A percentile compares a stretch with the other conserved stretches of the same genome.
Conservation (phyloP, 2,329 filamentous ascomycete species). For the Aspergillus sp. region DNA sequence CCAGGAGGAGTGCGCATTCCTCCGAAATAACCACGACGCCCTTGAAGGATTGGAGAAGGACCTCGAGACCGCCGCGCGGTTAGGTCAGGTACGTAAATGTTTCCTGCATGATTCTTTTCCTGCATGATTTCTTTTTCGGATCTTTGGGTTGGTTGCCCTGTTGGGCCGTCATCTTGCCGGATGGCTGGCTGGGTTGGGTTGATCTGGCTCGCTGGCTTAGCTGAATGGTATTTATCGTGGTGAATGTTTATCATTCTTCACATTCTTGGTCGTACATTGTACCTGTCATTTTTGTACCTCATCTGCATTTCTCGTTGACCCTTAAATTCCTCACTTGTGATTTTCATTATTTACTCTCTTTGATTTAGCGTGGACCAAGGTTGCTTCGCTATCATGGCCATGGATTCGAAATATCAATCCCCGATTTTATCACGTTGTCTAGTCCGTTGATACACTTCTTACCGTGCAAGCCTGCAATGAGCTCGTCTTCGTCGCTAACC, state of each 20-base stretch:
- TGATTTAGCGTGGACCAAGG: neutral
- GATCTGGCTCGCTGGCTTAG: neutral
- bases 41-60: slow-evolving; percentile 83
- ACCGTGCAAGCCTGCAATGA: slow-evolving; percentile 17
- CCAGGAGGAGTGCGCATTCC: slow-evolving; percentile 71
- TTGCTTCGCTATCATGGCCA: slow-evolving; percentile 22
- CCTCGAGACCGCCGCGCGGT: slow-evolving; percentile 78
- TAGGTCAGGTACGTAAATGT: slow-evolving; percentile 78
- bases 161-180: slow-evolving; percentile 1
- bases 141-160: neutral
- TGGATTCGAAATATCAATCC: slow-evolving; percentile 16
- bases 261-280: slow-evolving; percentile 9
- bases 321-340: slow-evolving; percentile 13
- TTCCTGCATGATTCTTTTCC: slow-evolving; percentile 4
- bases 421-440: slow-evolving; percentile 31
- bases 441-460: slow-evolving; percentile 28
- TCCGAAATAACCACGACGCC: slow-evolving; percentile 75
- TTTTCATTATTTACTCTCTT: neutral
- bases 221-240: neutral
- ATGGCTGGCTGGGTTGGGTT: neutral
- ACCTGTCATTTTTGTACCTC: neutral
- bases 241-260: slow-evolving; percentile 7
- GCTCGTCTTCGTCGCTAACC: slow-evolving; percentile 60
- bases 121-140: slow-evolving; percentile 13
- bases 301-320: slow-evolving; percentile 13